Evolutionary conservation across 2,329 filamentous ascomycete species (phyloP), one percentile per base, ranked within the genome.

Genomic region (Alternaria brassicicola): DNA sequence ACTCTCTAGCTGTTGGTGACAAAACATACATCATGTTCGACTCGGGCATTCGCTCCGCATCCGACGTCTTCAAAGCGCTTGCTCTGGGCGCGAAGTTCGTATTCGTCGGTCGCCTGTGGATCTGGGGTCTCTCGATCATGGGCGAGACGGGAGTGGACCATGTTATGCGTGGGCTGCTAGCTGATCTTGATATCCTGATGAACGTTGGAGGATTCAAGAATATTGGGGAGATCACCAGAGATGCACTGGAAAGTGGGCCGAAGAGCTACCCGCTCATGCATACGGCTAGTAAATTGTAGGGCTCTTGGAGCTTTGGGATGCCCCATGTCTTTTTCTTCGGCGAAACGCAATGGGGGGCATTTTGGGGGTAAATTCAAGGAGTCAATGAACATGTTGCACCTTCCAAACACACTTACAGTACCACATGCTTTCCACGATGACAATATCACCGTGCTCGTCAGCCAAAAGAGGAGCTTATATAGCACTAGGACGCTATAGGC

Each of bases 181-280:
- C 85, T 0, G 86, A 89, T 53, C 80, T 88, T 31, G 85, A 89
- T 69, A 87, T 88, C 41, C 59, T 87, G 56, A 84, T 89, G 81
- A 85, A 84, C 47, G 83, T 86, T 2, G 83, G 80, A 17, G 86
- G 86, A 0, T 85, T 83, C 59, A 81, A 82, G 46, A 81, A 77
- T 36, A 72, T 88, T 3, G 76, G 78, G 2, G 81, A 86, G 53
- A 85, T 88, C 55, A 79, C 83, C 45, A 74, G 78, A 26, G 67
- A 60, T 10, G 68, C 72, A 42, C 36, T 79, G 41, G 70, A 75
- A 30, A 66, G 61, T 26, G 64, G 62, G 4, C 57, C 59, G 25
- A 72, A 70, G 57, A 55, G 63, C 26, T 75, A 72, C 45, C 53
- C 56, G 17, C 36, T 73, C 17, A 51, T 72, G 47, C 63, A 64